These are phyloP conservation scores for Jaapia argillacea DNA, from an alignment of 768 basidiomycete species.

Conservation along the genomic window DNA sequence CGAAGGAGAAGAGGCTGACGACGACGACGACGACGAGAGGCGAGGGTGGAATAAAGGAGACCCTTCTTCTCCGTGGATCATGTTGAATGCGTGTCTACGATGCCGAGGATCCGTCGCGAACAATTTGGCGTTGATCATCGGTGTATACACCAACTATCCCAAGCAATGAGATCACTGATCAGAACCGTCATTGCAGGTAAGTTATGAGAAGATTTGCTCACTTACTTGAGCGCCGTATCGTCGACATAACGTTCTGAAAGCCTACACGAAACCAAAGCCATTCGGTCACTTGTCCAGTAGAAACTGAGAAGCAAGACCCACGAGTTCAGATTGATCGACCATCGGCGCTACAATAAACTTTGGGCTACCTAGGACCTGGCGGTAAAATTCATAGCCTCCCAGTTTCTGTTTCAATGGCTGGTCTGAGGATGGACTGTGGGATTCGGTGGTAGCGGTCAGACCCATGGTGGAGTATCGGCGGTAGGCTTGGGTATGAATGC, in stretches of 20 bases:
- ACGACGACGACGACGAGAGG: background rate
- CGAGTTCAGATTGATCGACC: slow-evolving; percentile 97
- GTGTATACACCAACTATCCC: slow-evolving; percentile 83
- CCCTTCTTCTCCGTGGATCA: background rate
- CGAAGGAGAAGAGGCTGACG: background rate
- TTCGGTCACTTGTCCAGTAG: background rate
- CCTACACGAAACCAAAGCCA: slow-evolving; percentile 48
- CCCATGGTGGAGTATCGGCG: no score
- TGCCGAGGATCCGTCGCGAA: no score
- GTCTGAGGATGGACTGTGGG: no score
- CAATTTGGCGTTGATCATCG: slow-evolving; percentile 98
- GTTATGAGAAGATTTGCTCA: slow-evolving; percentile 3
- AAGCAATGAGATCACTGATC: slow-evolving; percentile 15
- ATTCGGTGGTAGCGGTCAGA: no score
- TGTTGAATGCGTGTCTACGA: slow-evolving; percentile 1
- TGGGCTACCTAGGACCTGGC: slow-evolving; percentile 68
- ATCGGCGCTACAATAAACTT: slow-evolving; percentile 93
- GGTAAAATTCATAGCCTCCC: slow-evolving; percentile 78
- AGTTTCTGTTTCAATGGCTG: no score
- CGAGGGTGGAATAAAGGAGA: background rate
- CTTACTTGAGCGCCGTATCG: slow-evolving; percentile 73
- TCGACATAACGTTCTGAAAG: slow-evolving; percentile 81
- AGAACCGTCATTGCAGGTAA: slow-evolving; percentile 4
- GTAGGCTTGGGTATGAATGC: no score
- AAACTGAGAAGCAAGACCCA: slow-evolving; percentile 27